Evolutionary conservation across 192 early-diverging fungal genomes (phyloP).

Genomic region (Phlyctochytrium bullatum): DNA sequence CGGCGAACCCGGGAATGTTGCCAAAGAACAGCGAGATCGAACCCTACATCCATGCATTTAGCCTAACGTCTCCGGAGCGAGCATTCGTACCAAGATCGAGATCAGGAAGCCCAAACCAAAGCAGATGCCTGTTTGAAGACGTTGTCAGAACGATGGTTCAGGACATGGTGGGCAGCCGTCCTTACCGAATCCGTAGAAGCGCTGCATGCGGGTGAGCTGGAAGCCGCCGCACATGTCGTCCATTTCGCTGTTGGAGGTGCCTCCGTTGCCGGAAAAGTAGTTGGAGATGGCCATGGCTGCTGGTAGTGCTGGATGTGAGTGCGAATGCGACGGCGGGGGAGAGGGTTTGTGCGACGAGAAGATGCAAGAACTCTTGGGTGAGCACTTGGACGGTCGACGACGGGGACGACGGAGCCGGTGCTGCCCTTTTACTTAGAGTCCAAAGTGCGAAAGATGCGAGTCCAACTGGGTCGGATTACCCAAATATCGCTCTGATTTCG

Average conservation of each 20-base stretch:
- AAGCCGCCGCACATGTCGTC: conserved; percentile 56
- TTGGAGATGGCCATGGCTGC: conserved; percentile 2
- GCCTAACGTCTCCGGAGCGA: background rate
- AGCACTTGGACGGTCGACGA: too few relatives aligned
- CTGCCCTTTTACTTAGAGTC: background rate
- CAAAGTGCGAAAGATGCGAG: too few relatives aligned
- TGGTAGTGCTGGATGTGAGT: background rate
- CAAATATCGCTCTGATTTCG: too few relatives aligned
- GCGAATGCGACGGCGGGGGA: background rate
- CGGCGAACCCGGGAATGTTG: conserved; percentile 74
- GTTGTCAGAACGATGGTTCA: conserved; percentile 37
- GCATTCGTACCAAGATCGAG: conserved; percentile 62
- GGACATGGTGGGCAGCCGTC: background rate
- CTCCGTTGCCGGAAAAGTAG: background rate
- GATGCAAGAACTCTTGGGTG: too few relatives aligned
- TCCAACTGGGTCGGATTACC: too few relatives aligned
- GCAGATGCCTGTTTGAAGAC: conserved; percentile 46
- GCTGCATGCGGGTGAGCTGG: conserved; percentile 60
- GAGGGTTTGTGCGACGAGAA: background rate
- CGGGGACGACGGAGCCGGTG: background rate
- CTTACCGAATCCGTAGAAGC: conserved; percentile 76
- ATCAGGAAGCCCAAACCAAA: conserved; percentile 80
- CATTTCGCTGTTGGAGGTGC: background rate
- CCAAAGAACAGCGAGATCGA: conserved; percentile 55
- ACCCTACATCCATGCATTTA: conserved; percentile 40